Conservation (phyloP, 2,329 filamentous ascomycete species). For the Colletotrichum plurivorum region DNA sequence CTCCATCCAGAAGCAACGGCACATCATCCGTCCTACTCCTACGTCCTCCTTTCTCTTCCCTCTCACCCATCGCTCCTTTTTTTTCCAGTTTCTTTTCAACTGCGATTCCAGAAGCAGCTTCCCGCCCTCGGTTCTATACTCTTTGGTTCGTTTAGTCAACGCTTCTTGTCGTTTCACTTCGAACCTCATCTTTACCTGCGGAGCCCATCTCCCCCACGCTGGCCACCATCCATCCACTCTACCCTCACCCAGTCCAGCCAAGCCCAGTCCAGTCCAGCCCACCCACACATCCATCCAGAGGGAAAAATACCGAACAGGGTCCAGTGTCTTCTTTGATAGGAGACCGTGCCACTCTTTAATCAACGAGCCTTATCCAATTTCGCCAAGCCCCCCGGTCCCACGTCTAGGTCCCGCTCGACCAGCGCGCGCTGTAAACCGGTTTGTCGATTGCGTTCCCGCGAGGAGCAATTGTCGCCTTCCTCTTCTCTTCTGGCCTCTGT, state of each 20-base stretch:
- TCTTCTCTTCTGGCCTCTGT: not conserved
- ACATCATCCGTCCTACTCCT: slow-evolving; percentile 4
- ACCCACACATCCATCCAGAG: slow-evolving; percentile 15
- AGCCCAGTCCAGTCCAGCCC: not conserved
- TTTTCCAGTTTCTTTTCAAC: not conserved
- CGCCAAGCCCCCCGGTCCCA: slow-evolving; percentile 28
- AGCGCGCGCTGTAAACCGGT: slow-evolving; percentile 23
- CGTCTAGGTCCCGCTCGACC: slow-evolving; percentile 22
- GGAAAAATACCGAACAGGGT: slow-evolving; percentile 27
- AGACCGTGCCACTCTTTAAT: slow-evolving; percentile 49
- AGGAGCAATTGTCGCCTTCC: slow-evolving; percentile 5
- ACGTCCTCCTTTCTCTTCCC: not conserved
- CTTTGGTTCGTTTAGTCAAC: slow-evolving; percentile 8
- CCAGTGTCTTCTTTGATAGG: slow-evolving; percentile 53
- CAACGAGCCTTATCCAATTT: slow-evolving; percentile 36
- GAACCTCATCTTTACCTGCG: slow-evolving; percentile 8
- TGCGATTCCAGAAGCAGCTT: not conserved
- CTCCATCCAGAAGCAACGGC: slow-evolving; percentile 12
- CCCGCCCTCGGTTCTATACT: not conserved
- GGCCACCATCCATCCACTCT: not conserved
- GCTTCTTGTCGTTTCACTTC: slow-evolving; percentile 27
- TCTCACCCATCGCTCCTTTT: not conserved
- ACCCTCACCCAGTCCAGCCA: not conserved
- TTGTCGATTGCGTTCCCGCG: slow-evolving; percentile 27
- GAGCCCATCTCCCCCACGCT: slow-evolving; percentile 3